phyloP scores from a whole-genome alignment of 257 asterid species.

The Forsythia suspensa region DNA sequence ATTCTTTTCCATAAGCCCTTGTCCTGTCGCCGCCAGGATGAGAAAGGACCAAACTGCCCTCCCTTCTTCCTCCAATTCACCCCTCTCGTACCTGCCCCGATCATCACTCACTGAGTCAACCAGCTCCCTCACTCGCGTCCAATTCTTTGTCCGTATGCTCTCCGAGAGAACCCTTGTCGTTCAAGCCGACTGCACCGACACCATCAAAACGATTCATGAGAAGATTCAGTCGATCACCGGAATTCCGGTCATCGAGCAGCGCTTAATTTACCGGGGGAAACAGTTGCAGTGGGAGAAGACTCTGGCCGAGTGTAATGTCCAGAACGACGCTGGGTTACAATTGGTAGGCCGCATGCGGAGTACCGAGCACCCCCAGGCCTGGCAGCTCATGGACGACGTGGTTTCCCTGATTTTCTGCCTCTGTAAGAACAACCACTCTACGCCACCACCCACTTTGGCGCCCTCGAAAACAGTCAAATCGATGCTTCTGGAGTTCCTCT shows the following conservation, averaged over 20 bases:
- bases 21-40: conserved; percentile 41
- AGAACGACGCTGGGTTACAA: conserved; percentile 66
- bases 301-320: conserved; percentile 6
- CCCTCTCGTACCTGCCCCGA: conserved; percentile 24
- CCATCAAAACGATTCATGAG: conserved; percentile 54
- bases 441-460: not conserved
- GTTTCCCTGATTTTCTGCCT: conserved; percentile 43
- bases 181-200: conserved; percentile 55
- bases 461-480: conserved; percentile 32
- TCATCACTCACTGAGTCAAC: conserved; percentile 29
- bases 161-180: conserved; percentile 63
- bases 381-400: conserved; percentile 66
- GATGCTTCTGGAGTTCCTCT: conserved; percentile 45
- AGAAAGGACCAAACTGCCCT: conserved; percentile 57
- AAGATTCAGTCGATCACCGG: conserved; percentile 53
- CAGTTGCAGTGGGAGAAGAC: conserved; percentile 79
- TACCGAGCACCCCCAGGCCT: conserved; percentile 75
- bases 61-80: conserved; percentile 36
- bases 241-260: conserved; percentile 63
- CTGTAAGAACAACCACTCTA: conserved; percentile 34
- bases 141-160: conserved; percentile 78
- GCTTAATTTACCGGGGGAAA: conserved; percentile 71
- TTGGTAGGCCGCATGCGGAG: conserved; percentile 82
- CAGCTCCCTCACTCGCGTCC: conserved; percentile 42
- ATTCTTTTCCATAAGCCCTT: conserved; percentile 25